Conservation (phyloP, 1,284 basidiomycete species). For the Dichomitus squalens region DNA sequence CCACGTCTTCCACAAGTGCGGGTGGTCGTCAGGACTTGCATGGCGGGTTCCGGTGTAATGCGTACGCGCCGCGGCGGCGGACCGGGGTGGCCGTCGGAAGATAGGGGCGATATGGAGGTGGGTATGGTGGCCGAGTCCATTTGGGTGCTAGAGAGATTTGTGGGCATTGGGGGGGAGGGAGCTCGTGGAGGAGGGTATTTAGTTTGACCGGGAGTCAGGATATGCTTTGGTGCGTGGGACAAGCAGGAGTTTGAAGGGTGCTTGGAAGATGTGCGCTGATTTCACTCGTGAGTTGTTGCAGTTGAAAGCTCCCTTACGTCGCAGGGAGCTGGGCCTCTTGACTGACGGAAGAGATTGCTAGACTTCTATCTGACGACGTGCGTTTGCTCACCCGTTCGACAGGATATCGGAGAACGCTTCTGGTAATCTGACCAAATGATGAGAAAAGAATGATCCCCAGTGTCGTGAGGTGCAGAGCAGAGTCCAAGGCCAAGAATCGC, state of each 20-base stretch:
- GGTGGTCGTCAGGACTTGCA: neutral
- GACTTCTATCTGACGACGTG: neutral
- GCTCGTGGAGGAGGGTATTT: neutral
- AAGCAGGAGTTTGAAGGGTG: neutral
- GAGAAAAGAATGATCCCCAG: too few species aligned
- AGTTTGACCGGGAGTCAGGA: neutral
- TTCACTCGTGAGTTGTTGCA: neutral
- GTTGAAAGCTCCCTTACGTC: neutral
- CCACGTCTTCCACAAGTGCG: constrained; percentile 37
- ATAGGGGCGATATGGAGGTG: neutral
- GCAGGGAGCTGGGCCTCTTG: neutral
- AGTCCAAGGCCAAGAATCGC: too few species aligned
- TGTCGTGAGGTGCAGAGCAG: too few species aligned
- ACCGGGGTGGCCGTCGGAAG: neutral
- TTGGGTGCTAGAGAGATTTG: neutral
- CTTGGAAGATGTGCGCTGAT: neutral
- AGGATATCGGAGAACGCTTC: neutral
- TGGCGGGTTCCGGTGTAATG: neutral
- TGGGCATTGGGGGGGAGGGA: neutral
- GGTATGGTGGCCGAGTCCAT: neutral
- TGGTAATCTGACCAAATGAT: neutral
- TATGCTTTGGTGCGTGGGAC: neutral
- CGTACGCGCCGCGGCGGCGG: neutral
- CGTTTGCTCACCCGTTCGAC: neutral
- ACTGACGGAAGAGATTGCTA: neutral